Conservation (phyloP, 208 protist genomes). For the Phytomonas sp. region DNA sequence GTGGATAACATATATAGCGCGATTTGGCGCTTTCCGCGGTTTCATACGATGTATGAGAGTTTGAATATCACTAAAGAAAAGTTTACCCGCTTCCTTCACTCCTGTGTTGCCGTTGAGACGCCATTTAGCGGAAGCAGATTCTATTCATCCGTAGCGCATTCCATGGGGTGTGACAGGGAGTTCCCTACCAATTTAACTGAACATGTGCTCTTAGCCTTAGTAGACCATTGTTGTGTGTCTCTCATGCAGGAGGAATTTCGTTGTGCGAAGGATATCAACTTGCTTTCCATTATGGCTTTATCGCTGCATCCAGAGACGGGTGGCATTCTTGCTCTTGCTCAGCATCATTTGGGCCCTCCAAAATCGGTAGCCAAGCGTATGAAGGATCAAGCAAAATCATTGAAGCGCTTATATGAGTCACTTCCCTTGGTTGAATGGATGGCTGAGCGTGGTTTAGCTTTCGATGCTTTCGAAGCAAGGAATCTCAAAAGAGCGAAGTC, state of each 20-base stretch:
- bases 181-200: background rate
- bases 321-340: conserved; percentile 42
- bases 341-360: conserved; percentile 19
- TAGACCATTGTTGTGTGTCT: background rate
- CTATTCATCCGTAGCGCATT: background rate
- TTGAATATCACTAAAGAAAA: background rate
- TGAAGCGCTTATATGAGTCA: conserved; percentile 14
- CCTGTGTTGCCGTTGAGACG: background rate
- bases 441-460: conserved; percentile 13
- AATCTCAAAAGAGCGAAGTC: background rate
- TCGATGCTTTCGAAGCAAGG: conserved; percentile 16
- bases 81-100: background rate
- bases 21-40: background rate
- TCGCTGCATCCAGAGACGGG: conserved; percentile 34
- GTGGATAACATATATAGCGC: background rate
- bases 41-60: background rate
- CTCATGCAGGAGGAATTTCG: conserved; percentile 14
- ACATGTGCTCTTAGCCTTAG: background rate
- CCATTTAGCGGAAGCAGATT: background rate
- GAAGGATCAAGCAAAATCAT: conserved; percentile 2
- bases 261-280: conserved; percentile 30
- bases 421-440: conserved; percentile 28
- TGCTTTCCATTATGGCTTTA: conserved; percentile 44
- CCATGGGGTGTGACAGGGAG: background rate
- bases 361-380: conserved; percentile 6